A percentile compares a stretch with the other conserved stretches of the same genome.
Conservation (phyloP, 2,329 filamentous ascomycete genomes). For the Aspergillus floridensis region DNA sequence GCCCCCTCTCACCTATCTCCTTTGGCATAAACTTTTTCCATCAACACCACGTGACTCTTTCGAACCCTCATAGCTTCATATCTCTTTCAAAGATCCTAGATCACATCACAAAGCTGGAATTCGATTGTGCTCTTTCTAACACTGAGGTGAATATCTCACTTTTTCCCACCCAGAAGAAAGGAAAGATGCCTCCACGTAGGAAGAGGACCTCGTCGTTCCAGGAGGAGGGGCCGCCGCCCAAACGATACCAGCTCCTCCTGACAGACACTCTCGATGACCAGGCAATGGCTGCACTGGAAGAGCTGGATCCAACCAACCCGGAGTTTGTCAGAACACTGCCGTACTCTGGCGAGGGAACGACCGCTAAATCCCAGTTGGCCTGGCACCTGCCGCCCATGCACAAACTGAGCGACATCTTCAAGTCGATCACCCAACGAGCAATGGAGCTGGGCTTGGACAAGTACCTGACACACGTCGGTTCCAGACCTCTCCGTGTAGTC, state of each 20-base stretch:
- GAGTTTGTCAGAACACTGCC: constrained; percentile 21
- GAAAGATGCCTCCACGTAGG: constrained; percentile 3
- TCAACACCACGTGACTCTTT: constrained; percentile 13
- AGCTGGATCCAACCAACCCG: constrained; percentile 17
- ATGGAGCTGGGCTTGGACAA: constrained; percentile 41
- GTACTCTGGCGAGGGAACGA: constrained; percentile 8
- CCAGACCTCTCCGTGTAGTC: constrained; percentile 53
- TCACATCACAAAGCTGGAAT: background rate
- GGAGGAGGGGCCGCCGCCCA: background rate
- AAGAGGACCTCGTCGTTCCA: background rate
- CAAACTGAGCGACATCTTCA: constrained; percentile 30
- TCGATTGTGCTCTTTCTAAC: background rate
- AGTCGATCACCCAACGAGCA: constrained; percentile 26
- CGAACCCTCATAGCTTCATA: constrained; percentile 6
- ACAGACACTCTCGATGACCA: background rate
- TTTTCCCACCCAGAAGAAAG: background rate
- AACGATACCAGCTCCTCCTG: background rate
- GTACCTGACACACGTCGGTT: constrained; percentile 40
- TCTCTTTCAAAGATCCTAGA: background rate
- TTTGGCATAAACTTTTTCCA: background rate
- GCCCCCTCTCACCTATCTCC: background rate
- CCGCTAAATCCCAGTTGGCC: constrained; percentile 17
- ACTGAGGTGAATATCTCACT: background rate
- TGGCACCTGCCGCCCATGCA: constrained; percentile 25
- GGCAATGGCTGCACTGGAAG: background rate